Conservation (phyloP, 192 early-diverging fungal species). For the Oehlia diaphana region DNA sequence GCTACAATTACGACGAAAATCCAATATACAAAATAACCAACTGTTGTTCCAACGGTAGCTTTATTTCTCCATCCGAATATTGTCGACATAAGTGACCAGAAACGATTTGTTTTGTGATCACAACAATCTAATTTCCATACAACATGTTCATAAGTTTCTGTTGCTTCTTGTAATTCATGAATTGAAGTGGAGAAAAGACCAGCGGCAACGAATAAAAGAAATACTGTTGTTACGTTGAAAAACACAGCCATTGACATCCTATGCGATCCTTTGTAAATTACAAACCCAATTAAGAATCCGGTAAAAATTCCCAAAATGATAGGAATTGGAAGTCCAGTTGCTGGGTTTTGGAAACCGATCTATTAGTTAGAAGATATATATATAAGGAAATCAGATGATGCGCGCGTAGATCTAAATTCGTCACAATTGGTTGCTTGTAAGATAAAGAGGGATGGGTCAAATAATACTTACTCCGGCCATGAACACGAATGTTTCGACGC, state of each 20-base stretch:
- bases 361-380: constrained; percentile 14
- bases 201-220: constrained; percentile 80
- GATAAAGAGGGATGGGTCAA: constrained; percentile 1
- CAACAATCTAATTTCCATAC: constrained; percentile 67
- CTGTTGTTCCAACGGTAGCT: constrained; percentile 71
- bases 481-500: constrained; percentile 88
- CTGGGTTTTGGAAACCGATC: constrained; percentile 62
- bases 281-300: constrained; percentile 68
- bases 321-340: constrained; percentile 78
- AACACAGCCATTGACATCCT: constrained; percentile 76
- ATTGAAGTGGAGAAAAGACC: constrained; percentile 73
- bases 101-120: constrained; percentile 53
- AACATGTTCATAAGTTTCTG: constrained; percentile 49
- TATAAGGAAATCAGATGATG: background rate
- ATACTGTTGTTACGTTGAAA: constrained; percentile 68
- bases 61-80: constrained; percentile 77
- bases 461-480: constrained; percentile 71
- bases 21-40: constrained; percentile 86
- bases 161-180: constrained; percentile 68
- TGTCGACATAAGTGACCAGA: constrained; percentile 74
- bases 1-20: background rate
- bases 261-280: constrained; percentile 73
- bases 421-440: too few species aligned
- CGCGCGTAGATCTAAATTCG: background rate
- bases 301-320: constrained; percentile 68